Evolutionary conservation across 2,329 filamentous ascomycete species (phyloP).

Genomic region (Pseudogymnoascus sp.): DNA sequence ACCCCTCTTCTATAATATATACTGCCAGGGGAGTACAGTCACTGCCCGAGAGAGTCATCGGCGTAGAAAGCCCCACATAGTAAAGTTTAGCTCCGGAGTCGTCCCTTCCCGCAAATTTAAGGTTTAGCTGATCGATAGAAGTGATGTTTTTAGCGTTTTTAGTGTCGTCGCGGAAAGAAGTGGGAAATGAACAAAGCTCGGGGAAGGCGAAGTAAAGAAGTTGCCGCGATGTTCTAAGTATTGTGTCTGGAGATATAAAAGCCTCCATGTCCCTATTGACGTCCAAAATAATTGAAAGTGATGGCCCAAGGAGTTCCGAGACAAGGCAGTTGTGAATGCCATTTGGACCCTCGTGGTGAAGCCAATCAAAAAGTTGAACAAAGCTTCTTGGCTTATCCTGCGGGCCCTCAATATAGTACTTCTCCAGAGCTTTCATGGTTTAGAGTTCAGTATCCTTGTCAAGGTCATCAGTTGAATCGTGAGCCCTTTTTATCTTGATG

Average conservation of each 20-base stretch:
- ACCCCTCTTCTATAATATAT: not conserved
- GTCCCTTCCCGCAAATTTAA: not conserved
- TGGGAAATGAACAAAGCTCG: not conserved
- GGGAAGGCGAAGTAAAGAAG: not conserved
- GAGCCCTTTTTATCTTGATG: slow-evolving; percentile 15
- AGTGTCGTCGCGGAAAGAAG: not conserved
- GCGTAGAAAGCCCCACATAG: not conserved
- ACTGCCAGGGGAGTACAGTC: not conserved
- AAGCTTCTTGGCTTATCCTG: slow-evolving; percentile 24
- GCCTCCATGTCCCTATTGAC: not conserved
- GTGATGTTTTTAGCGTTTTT: not conserved
- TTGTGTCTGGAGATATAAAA: not conserved
- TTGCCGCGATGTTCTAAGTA: not conserved
- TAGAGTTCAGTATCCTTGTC: not conserved
- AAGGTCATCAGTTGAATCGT: not conserved
- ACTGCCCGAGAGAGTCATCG: not conserved
- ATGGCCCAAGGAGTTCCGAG: slow-evolving; percentile 24
- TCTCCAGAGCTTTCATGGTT: not conserved
- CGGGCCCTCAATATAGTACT: slow-evolving; percentile 4
- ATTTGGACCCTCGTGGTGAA: slow-evolving; percentile 37
- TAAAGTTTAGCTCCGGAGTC: not conserved
- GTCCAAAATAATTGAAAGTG: not conserved
- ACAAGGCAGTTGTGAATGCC: slow-evolving; percentile 39
- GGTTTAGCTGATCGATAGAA: not conserved
- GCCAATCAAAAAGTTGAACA: slow-evolving; percentile 32